Evolutionary conservation across 2,329 filamentous ascomycete species (phyloP).

Genomic region (Neopestalotiopsis sp.): DNA sequence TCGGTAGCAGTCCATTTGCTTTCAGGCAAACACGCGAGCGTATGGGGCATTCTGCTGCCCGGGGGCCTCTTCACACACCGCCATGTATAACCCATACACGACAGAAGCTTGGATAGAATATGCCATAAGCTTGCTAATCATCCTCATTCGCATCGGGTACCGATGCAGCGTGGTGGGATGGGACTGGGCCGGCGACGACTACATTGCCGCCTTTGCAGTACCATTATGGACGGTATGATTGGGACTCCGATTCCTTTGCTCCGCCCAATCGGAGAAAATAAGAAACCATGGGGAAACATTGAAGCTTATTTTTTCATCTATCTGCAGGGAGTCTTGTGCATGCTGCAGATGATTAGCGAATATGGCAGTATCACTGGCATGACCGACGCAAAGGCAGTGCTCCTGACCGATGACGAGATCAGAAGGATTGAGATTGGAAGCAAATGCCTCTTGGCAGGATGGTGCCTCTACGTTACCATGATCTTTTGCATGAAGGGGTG

Average conservation of each 20-base stretch:
- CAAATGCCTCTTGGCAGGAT: slow-evolving; percentile 14
- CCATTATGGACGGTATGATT: slow-evolving; percentile 7
- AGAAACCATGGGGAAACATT: neutral
- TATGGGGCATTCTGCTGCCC: neutral
- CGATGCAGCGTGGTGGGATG: slow-evolving; percentile 9
- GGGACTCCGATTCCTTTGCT: neutral
- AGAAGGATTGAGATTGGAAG: neutral
- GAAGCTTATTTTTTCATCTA: neutral
- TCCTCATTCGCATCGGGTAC: slow-evolving; percentile 7
- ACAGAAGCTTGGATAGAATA: slow-evolving; percentile 12
- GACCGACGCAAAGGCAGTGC: slow-evolving; percentile 2
- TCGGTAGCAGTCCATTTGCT: neutral
- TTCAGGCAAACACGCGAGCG: neutral
- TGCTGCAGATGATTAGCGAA: neutral
- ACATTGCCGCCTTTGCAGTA: slow-evolving; percentile 5
- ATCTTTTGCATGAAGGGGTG: slow-evolving; percentile 11
- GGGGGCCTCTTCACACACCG: neutral
- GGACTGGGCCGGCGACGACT: slow-evolving; percentile 13
- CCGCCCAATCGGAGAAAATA: neutral
- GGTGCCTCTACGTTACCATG: slow-evolving; percentile 13
- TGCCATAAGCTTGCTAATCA: neutral
- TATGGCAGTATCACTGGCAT: slow-evolving; percentile 9
- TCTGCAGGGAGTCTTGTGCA: neutral
- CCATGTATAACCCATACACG: slow-evolving; percentile 1
- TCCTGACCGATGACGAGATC: slow-evolving; percentile 6